Evolutionary conservation across 1,284 basidiomycete species (phyloP), one percentile per base, ranked within the genome.

Genomic region (Trametes pubescens): DNA sequence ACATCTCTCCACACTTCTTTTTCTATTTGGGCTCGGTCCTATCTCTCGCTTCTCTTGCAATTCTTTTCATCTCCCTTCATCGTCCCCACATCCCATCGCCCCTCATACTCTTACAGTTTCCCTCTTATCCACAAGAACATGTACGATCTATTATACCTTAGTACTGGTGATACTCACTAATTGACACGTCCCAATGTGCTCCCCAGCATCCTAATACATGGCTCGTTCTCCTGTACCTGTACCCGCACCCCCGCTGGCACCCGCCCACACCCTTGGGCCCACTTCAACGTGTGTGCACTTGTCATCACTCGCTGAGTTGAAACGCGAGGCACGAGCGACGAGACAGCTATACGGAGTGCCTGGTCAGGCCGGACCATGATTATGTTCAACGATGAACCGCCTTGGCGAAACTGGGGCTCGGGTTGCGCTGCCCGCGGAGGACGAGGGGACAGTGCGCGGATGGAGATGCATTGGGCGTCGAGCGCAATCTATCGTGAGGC

Each of bases 141-240:
- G 71, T 72, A 72, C 64, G 56, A 70, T 68, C 68, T 71, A 71
- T 66, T 66, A 69, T 72, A 72, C 66, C 64, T 65, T 72, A 72
- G 57, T 64, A 68, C 61, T 61, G 64, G 67, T 64, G 65, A 66
- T 67, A 70, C 65, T 66, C 62, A 61, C 66, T 69, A 72, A 69
- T 71, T 57, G 64, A 58, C 63, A 66, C 63, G 60, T 66, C 65
- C 63, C 68, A 69, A 65, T 61, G 61, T 71, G 64, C 60, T 62
- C 55, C 54, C 21, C 59, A 64, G 68, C 70, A 67, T 69, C 52
- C 58, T 68, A 72, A 71, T 71, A 68, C 52, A 65, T 65, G 65
- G 55, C 59, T 66, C 65, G 61, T 63, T 63, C 51, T 44, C 47
- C 37, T 65, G 61, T 65, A 60, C 38, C 22, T 32, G 29, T 32